These are phyloP conservation scores for Pseudoturritis turrita DNA, from an alignment of 345 rosid genomes.

Conservation along the genomic window DNA sequence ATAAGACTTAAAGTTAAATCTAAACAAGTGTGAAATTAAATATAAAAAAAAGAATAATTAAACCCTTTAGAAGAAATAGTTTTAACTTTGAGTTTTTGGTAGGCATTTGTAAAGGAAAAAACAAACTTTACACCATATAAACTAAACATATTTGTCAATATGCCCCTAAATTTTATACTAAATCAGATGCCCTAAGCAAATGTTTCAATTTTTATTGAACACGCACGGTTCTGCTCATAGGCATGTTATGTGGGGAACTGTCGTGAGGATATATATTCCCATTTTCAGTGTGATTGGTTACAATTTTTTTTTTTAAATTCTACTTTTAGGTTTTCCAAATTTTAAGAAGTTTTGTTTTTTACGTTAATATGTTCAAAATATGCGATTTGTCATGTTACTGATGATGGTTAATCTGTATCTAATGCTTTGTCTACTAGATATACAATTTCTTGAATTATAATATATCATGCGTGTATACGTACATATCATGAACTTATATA, in stretches of 20 bases:
- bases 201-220: too few species aligned
- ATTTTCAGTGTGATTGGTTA: background rate
- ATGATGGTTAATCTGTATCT: background rate
- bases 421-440: background rate
- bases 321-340: background rate
- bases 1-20: too few species aligned
- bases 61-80: too few species aligned
- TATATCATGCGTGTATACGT: background rate
- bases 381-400: background rate
- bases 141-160: too few species aligned
- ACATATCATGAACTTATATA: background rate
- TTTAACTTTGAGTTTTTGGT: too few species aligned
- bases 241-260: slow-evolving; percentile 6
- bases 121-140: too few species aligned
- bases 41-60: too few species aligned
- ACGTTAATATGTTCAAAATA: slow-evolving; percentile 1
- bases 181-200: too few species aligned
- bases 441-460: background rate
- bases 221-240: too few species aligned
- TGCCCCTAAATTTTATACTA: too few species aligned
- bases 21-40: too few species aligned
- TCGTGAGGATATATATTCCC: slow-evolving; percentile 12
- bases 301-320: background rate
- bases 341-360: background rate
- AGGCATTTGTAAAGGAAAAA: too few species aligned